phyloP scores from a whole-genome alignment of 805 yeast species.

The Starmera quercuum region DNA sequence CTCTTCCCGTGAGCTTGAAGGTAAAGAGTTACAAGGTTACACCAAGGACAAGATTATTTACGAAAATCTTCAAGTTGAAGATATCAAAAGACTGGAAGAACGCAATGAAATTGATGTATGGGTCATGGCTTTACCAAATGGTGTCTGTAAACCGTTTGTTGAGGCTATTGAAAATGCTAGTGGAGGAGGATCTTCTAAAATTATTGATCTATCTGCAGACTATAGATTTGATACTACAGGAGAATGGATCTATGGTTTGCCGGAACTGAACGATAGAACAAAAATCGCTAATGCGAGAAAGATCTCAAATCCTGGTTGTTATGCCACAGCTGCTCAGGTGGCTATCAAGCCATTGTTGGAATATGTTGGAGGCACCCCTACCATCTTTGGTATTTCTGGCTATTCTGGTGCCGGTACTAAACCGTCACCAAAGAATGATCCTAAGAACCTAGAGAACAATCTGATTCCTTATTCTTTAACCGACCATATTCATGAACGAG shows the following conservation, averaged over 20 bases:
- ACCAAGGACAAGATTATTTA: constrained; percentile 72
- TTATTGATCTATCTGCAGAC: constrained; percentile 92
- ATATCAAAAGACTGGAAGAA: constrained; percentile 70
- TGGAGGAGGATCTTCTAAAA: constrained; percentile 60
- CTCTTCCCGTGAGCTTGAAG: constrained; percentile 90
- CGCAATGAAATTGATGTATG: constrained; percentile 82
- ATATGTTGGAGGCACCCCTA: constrained; percentile 63
- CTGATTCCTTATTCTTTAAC: constrained; percentile 93
- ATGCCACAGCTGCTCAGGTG: constrained; percentile 96
- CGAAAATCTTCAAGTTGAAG: constrained; percentile 83
- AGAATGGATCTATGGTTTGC: constrained; percentile 92
- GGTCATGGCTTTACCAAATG: constrained; percentile 99
- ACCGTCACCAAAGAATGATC: constrained; percentile 93
- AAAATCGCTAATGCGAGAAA: constrained; percentile 64
- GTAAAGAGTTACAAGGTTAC: constrained; percentile 82
- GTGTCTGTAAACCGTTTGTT: constrained; percentile 87
- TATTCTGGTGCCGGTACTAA: constrained; percentile 99
- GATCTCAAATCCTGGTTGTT: constrained; percentile 97
- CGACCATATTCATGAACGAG: constrained; percentile 95
- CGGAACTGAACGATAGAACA: constrained; percentile 74
- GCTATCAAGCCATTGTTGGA: constrained; percentile 83
- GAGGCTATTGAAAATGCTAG: constrained; percentile 65
- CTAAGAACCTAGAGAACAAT: constrained; percentile 66
- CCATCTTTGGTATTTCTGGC: constrained; percentile 93
- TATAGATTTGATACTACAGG: constrained; percentile 86